Conservation (phyloP, 1,139 yeast genomes). For the Suhomyces chickasaworum region DNA sequence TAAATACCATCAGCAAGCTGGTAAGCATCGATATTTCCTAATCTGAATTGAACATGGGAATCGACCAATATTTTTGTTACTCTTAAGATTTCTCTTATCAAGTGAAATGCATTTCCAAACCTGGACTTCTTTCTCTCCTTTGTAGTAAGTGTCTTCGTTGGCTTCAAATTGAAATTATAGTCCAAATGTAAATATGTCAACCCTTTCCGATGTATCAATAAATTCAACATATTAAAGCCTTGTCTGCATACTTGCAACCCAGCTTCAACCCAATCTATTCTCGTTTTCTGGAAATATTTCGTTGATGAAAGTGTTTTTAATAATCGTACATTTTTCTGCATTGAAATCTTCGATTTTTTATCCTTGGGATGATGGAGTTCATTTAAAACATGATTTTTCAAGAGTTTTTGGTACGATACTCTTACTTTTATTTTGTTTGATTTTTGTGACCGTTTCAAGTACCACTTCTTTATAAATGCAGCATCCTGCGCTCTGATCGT, state of each 20-base stretch:
- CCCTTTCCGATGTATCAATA: conserved; percentile 88
- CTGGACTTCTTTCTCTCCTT: conserved; percentile 95
- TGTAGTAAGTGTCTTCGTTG: conserved; percentile 93
- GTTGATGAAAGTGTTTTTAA: conserved; percentile 71
- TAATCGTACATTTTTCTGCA: conserved; percentile 56
- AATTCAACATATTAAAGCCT: conserved; percentile 90
- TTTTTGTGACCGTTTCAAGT: conserved; percentile 62
- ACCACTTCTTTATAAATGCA: conserved; percentile 81
- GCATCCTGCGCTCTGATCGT: conserved; percentile 89
- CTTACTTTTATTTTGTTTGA: conserved; percentile 73
- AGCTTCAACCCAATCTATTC: conserved; percentile 98
- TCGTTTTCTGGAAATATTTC: conserved; percentile 86
- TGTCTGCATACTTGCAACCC: conserved; percentile 92
- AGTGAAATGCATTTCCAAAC: conserved; percentile 94
- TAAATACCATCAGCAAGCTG: conserved; percentile 94
- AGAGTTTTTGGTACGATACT: conserved; percentile 82
- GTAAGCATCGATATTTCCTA: conserved; percentile 90
- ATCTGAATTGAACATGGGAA: conserved; percentile 85
- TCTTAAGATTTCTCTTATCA: conserved; percentile 84
- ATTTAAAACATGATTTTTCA: conserved; percentile 74
- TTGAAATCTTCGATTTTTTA: conserved; percentile 33
- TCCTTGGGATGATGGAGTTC: conserved; percentile 55
- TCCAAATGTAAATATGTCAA: conserved; percentile 90
- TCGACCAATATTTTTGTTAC: conserved; percentile 85
- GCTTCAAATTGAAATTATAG: conserved; percentile 92